phyloP scores from a whole-genome alignment of 441 rosid genomes.

The Croton laevigatus region DNA sequence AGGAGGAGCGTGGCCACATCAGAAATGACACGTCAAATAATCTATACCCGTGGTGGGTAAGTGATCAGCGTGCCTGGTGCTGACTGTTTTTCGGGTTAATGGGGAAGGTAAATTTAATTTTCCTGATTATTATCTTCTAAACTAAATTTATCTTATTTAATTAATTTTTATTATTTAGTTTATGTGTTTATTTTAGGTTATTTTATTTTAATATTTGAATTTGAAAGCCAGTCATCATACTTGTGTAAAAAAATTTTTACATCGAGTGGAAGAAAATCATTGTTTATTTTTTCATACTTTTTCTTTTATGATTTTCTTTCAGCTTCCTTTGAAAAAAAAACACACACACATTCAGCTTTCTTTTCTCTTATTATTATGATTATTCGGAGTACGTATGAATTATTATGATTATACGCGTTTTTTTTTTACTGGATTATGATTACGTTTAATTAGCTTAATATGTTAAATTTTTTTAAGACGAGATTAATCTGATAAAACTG shows the following conservation, averaged over 20 bases:
- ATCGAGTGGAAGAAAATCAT: background rate
- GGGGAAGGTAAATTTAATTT: background rate
- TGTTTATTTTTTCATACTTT: background rate
- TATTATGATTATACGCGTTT: no score
- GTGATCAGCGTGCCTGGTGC: conserved; percentile 28
- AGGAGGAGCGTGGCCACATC: conserved; percentile 39
- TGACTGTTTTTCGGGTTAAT: background rate
- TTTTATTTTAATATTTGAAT: background rate
- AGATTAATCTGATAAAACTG: no score
- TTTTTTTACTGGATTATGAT: no score
- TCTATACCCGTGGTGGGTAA: conserved; percentile 33
- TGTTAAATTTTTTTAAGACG: no score
- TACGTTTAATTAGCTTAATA: no score
- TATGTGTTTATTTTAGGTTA: background rate
- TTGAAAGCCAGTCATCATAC: conserved; percentile 3
- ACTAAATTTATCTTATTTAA: background rate
- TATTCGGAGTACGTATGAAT: no score
- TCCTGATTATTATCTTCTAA: background rate
- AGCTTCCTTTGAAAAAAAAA: no score
- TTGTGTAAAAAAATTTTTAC: background rate
- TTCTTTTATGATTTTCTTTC: background rate
- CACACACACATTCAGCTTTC: no score
- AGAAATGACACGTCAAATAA: conserved; percentile 22
- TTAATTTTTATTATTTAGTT: background rate
- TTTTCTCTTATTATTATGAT: no score